phyloP scores from a whole-genome alignment of 2,329 filamentous ascomycete species.

The Saccharata proteae region DNA sequence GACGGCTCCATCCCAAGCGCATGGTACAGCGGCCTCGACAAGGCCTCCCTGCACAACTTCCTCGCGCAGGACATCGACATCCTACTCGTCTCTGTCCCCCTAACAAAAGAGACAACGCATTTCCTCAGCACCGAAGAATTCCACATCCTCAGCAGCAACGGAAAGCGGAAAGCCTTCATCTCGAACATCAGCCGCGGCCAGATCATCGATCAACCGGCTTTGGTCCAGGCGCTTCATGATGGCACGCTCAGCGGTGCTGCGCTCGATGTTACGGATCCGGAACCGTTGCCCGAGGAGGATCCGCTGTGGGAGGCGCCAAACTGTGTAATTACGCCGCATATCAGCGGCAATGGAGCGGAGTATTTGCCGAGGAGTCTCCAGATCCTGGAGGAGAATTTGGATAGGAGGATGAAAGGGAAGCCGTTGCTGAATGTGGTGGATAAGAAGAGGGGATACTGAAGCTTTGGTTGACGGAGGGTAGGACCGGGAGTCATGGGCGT shows the following conservation, averaged over 20 bases:
- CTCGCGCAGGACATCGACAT: constrained; percentile 44
- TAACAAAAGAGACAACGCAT: constrained; percentile 43
- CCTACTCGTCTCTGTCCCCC: constrained; percentile 43
- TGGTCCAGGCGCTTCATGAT: constrained; percentile 49
- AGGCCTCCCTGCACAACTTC: constrained; percentile 40
- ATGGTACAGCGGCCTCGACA: constrained; percentile 46
- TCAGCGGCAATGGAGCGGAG: constrained; percentile 41
- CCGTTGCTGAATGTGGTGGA: constrained; percentile 50
- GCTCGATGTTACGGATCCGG: constrained; percentile 68
- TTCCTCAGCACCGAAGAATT: constrained; percentile 45
- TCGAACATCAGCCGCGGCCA: constrained; percentile 60
- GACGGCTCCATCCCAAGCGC: constrained; percentile 42
- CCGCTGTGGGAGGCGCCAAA: constrained; percentile 60
- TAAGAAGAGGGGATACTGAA: constrained; percentile 48
- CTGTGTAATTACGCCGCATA: constrained; percentile 56
- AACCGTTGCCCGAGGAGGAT: constrained; percentile 58
- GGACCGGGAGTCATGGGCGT: too few species aligned
- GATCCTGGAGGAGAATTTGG: constrained; percentile 47
- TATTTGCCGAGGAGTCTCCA: constrained; percentile 47
- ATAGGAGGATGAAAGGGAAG: constrained; percentile 39
- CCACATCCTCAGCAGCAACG: constrained; percentile 29
- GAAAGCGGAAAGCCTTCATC: constrained; percentile 37
- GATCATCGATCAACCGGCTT: constrained; percentile 48
- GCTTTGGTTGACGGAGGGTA: neutral
- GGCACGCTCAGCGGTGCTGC: constrained; percentile 53